Conservation (phyloP, 257 asterid species). For the Linaria vulgaris region DNA sequence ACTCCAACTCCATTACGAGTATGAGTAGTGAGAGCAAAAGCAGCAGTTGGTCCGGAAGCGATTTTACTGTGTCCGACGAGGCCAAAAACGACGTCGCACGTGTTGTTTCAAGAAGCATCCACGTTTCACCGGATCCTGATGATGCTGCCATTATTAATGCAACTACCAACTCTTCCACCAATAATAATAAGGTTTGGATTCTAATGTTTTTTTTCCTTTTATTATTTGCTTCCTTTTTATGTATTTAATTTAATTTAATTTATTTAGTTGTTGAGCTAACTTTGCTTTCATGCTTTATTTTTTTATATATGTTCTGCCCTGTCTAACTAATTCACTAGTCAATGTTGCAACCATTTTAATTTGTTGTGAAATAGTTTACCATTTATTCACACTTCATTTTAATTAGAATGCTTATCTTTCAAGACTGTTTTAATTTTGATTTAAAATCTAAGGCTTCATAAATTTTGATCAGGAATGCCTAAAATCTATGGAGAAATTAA, state of each 20-base stretch:
- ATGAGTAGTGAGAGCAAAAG: too few species aligned
- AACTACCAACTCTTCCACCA: conserved; percentile 38
- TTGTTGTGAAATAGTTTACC: too few species aligned
- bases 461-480: too few species aligned
- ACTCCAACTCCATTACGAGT: conserved; percentile 33
- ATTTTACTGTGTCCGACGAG: conserved; percentile 45
- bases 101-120: too few species aligned
- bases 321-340: too few species aligned
- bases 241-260: conserved; percentile 20
- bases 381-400: too few species aligned
- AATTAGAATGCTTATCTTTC: neutral
- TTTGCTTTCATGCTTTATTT: too few species aligned
- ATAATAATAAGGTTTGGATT: too few species aligned
- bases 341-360: too few species aligned
- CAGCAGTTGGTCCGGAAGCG: conserved; percentile 53
- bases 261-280: neutral
- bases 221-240: neutral
- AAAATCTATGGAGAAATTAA: too few species aligned
- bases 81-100: conserved; percentile 32
- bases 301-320: too few species aligned
- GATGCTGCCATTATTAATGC: conserved; percentile 24
- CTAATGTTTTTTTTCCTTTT: conserved; percentile 40
- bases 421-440: neutral
- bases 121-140: conserved; percentile 39
- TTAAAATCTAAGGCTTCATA: neutral